Base-by-base conservation (phyloP, 176 grass and related monocot genomes). In the Coix lacrymajobi region DNA sequence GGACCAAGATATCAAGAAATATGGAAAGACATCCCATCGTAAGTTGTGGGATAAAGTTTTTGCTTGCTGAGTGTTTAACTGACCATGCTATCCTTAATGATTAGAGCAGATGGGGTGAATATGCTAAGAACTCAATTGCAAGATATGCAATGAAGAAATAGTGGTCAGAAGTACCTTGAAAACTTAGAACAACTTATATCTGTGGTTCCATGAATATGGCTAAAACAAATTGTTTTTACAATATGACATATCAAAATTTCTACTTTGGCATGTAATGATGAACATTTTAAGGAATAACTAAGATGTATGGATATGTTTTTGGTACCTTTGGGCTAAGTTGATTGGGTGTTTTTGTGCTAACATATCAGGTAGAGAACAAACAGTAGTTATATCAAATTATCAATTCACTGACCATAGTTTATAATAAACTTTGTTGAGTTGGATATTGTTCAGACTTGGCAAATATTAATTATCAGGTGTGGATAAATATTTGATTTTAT, bases 1-100 rank as follows among this genome's bases (percentile, higher is more conserved):
- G 79, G 87, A 39, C 72, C 75, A 85, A 92, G 89, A 90, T 99
- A 99, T 83, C 60, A 49, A 75, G 91, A 96, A 84, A 90, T 96
- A 85, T 99, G 96, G 96, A 89, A 85, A 61, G 65, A 48, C 33
- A 61, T 77, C 78, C 65, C 89, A 56, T 41, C 31, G 96, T 99
- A 95, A 93, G 93, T 61, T 89, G 33, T 32, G 17, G 49, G 67
- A 58, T 79, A 43, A 45, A 60, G 3, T 65, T 62, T 82, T 39
- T n/a, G 5, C 31, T 62, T 33, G 38, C 71, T 86, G 41, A 43
- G 1, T 66, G 51, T 69, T 37, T 72, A 72, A 72, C 28, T 72
- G 69, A 72, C 25, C 69, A 48, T 44, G 25, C 26, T 48, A 48
- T 45, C 14, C 6, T 44, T 71, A 71, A 71, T 71, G 46, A 46